Evolutionary conservation across 2,329 filamentous ascomycete species (phyloP).

Genomic region (Scytalidium lignicola): DNA sequence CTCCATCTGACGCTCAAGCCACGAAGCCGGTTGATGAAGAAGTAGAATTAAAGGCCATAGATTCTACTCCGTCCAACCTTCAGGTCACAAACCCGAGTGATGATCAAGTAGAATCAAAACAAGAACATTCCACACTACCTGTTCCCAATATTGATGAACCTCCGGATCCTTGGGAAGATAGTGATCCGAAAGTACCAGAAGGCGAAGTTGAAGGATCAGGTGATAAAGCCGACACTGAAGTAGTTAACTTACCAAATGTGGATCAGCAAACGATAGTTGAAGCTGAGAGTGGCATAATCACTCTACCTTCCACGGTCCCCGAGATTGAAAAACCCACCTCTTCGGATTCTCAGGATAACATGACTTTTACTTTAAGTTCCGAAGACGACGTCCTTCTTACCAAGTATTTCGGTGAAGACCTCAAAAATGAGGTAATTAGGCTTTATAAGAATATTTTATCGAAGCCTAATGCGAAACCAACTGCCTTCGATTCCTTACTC

Average conservation of each 20-base stretch:
- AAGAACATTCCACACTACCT: too few species aligned
- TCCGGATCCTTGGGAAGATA: too few species aligned
- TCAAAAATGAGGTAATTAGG: constrained; percentile 43
- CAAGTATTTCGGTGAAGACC: constrained; percentile 45
- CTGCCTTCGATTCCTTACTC: constrained; percentile 47
- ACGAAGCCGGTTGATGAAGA: neutral
- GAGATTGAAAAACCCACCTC: neutral
- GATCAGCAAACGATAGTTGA: neutral
- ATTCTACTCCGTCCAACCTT: too few species aligned
- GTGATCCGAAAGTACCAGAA: too few species aligned
- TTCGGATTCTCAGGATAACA: neutral
- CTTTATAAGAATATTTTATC: constrained; percentile 50
- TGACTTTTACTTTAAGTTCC: constrained; percentile 31
- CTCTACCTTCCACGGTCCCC: neutral
- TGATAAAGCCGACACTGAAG: neutral
- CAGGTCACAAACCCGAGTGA: too few species aligned
- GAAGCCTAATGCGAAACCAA: constrained; percentile 49
- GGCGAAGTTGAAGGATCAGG: too few species aligned
- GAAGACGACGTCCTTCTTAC: constrained; percentile 39
- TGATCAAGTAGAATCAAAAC: too few species aligned
- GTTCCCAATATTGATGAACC: too few species aligned
- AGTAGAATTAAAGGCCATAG: too few species aligned
- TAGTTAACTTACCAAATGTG: neutral
- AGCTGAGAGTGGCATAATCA: neutral
- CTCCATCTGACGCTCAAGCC: neutral